A percentile compares a stretch with the other conserved stretches of the same genome.
phyloP scores from a whole-genome alignment of 2,329 filamentous ascomycete species.

The Escovopsis sp. region DNA sequence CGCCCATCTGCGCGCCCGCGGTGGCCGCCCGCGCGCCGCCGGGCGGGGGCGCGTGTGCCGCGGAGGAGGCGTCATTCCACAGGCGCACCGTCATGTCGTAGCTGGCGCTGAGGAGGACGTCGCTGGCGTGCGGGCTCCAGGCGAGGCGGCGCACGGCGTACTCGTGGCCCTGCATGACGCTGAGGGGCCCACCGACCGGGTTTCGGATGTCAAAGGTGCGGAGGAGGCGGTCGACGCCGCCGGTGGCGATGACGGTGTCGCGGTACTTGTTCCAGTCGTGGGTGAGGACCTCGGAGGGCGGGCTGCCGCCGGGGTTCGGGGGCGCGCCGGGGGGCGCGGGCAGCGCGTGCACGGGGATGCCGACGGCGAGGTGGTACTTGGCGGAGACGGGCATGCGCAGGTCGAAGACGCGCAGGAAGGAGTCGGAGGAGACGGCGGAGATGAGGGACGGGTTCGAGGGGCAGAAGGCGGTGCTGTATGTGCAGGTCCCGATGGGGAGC shows the following conservation, averaged over 20 bases:
- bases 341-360: conserved; percentile 69
- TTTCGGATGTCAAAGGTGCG: conserved; percentile 83
- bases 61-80: conserved; percentile 62
- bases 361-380: conserved; percentile 71
- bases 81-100: conserved; percentile 97
- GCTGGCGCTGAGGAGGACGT: conserved; percentile 74
- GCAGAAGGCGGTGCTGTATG: conserved; percentile 83
- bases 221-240: conserved; percentile 74
- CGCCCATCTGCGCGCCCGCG: conserved; percentile 58
- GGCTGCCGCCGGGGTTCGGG: conserved; percentile 25
- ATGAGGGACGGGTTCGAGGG: conserved; percentile 77
- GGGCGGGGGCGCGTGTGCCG: conserved; percentile 10
- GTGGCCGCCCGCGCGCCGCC: conserved; percentile 22
- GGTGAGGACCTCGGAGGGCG: conserved; percentile 74
- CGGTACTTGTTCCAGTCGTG: conserved; percentile 99
- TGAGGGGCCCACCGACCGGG: conserved; percentile 55
- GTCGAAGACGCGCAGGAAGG: conserved; percentile 80
- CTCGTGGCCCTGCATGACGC: conserved; percentile 69
- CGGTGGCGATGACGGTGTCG: conserved; percentile 69
- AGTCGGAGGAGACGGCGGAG: conserved; percentile 80
- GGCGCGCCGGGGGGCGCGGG: conserved; percentile 31
- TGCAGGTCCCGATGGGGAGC: conserved; percentile 82
- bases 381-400: conserved; percentile 73
- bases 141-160: conserved; percentile 77
- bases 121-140: conserved; percentile 89